Conservation (phyloP, 73 alveolate genomes). For the Effrenium voratum region DNA sequence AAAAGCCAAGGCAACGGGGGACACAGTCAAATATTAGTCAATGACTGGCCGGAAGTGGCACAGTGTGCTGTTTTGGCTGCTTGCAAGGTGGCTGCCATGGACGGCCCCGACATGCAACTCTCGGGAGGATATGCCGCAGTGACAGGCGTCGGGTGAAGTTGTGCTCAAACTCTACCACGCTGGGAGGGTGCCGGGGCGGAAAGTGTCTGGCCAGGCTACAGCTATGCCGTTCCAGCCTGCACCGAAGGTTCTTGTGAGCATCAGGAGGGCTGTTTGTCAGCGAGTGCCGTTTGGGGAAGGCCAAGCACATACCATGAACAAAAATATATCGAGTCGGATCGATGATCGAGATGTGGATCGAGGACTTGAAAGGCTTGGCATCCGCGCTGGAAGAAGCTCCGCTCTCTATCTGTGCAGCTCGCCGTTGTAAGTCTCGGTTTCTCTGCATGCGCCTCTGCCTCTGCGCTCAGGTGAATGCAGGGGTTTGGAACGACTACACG, state of each 20-base stretch:
- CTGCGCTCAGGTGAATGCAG: constrained; percentile 75
- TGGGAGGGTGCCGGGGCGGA: too few species aligned
- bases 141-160: constrained; percentile 15
- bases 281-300: too few species aligned
- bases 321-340: too few species aligned
- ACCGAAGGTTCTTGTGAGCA: constrained; percentile 68
- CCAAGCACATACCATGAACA: too few species aligned
- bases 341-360: too few species aligned
- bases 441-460: not conserved
- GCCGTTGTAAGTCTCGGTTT: not conserved
- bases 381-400: constrained; percentile 48
- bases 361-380: constrained; percentile 85
- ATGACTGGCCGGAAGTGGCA: not conserved
- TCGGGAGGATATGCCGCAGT: constrained; percentile 84
- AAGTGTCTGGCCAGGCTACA: too few species aligned
- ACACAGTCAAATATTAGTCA: not conserved
- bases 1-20: constrained; percentile 25
- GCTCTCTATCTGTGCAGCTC: constrained; percentile 51
- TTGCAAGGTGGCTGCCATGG: constrained; percentile 72
- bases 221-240: constrained; percentile 83
- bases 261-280: constrained; percentile 15
- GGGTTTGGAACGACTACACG: constrained; percentile 92
- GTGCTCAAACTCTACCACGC: not conserved
- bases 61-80: not conserved
- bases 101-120: constrained; percentile 50